phyloP scores from a whole-genome alignment of 345 rosid species.

The Eutrema heterophyllum region DNA sequence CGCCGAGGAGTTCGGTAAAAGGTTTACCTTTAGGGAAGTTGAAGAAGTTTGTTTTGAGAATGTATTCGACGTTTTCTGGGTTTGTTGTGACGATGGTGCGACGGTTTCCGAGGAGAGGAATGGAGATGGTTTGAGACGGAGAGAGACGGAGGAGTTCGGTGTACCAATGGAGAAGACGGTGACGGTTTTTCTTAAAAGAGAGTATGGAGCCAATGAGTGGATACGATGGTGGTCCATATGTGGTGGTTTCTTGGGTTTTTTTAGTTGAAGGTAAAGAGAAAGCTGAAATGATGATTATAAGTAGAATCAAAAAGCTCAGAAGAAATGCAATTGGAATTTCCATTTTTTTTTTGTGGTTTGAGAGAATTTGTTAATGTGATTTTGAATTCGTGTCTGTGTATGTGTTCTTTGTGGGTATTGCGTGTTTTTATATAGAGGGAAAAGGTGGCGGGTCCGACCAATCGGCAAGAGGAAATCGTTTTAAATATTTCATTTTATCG shows the following conservation, averaged over 20 bases:
- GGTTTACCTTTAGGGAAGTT: conserved; percentile 74
- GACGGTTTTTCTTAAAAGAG: conserved; percentile 27
- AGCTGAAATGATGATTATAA: not conserved
- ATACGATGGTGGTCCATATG: conserved; percentile 20
- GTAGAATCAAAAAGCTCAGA: not conserved
- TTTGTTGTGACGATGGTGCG: conserved; percentile 48
- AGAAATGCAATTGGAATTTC: not conserved
- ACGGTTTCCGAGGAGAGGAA: conserved; percentile 30
- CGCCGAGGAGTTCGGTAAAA: conserved; percentile 52
- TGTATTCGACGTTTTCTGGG: conserved; percentile 54
- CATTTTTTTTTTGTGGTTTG: not conserved
- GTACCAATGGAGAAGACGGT: conserved; percentile 25
- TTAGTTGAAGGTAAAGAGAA: not conserved
- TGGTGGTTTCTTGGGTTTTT: not conserved
- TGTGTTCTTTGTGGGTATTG: conserved; percentile 5
- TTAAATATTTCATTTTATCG: not conserved
- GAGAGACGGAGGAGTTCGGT: conserved; percentile 16
- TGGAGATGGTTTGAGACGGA: conserved; percentile 13
- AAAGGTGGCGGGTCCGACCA: conserved; percentile 4
- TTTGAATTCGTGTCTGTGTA: not conserved
- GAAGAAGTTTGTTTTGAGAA: conserved; percentile 52
- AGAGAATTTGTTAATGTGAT: not conserved
- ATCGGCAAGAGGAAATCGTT: not conserved
- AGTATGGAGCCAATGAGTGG: conserved; percentile 22
- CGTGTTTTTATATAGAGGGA: not conserved